Evolutionary conservation across 2,329 filamentous ascomycete species (phyloP).

Genomic region (Didymella pomorum): DNA sequence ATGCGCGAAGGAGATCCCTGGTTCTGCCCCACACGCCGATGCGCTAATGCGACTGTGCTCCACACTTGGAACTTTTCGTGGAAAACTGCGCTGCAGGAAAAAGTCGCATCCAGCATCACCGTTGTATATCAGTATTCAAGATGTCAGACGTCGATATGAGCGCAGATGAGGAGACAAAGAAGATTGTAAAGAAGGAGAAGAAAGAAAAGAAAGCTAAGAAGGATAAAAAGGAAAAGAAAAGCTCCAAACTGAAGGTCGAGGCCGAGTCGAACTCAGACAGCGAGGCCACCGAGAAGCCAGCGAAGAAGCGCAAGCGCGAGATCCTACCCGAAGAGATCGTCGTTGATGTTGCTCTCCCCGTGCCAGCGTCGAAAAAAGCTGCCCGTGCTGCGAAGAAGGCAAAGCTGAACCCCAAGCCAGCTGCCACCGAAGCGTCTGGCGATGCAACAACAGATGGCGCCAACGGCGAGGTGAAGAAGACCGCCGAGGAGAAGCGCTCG

Average conservation of each 20-base stretch:
- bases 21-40: conserved; percentile 14
- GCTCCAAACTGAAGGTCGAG: conserved; percentile 29
- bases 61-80: conserved; percentile 12
- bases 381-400: conserved; percentile 89
- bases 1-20: conserved; percentile 1
- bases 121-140: conserved; percentile 1
- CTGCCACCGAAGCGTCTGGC: conserved; percentile 20
- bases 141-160: conserved; percentile 25
- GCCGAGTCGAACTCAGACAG: conserved; percentile 25
- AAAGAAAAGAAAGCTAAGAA: conserved; percentile 34
- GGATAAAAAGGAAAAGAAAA: conserved; percentile 40
- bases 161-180: conserved; percentile 18
- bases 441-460: conserved; percentile 24
- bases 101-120: conserved; percentile 7
- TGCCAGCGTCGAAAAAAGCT: conserved; percentile 94
- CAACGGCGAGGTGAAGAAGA: conserved; percentile 48
- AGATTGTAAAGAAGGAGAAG: conserved; percentile 31
- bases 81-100: conserved; percentile 19
- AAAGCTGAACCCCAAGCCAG: conserved; percentile 57
- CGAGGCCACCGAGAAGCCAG: conserved; percentile 31
- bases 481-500: conserved; percentile 64
- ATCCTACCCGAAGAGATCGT: conserved; percentile 72
- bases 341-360: conserved; percentile 87
- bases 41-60: conserved; percentile 18
- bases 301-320: conserved; percentile 64